These are phyloP conservation scores for Margaritispora aquatica DNA, from an alignment of 495 filamentous ascomycete species.

Conservation along the genomic window DNA sequence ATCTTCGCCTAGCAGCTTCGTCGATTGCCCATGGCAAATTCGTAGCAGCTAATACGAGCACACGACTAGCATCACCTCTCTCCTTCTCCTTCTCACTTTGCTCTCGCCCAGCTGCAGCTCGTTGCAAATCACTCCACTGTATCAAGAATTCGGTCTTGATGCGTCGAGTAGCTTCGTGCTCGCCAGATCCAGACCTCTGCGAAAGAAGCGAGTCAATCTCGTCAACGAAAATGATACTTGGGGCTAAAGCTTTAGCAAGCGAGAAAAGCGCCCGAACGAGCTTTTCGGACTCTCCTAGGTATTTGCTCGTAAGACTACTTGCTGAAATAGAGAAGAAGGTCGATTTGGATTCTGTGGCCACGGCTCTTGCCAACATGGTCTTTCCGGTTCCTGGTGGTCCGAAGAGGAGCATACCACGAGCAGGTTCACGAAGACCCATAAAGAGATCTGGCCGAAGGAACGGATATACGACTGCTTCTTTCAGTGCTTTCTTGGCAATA, in stretches of 20 bases:
- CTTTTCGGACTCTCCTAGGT: conserved; percentile 94
- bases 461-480: conserved; percentile 96
- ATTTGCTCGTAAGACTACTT: conserved; percentile 91
- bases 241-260: conserved; percentile 82
- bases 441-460: conserved; percentile 96
- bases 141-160: conserved; percentile 99
- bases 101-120: conserved; percentile 84
- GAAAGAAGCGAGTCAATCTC: conserved; percentile 96
- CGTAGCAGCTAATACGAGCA: conserved; percentile 91
- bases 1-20: conserved; percentile 85
- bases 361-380: conserved; percentile 94
- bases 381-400: conserved; percentile 96
- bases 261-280: conserved; percentile 90
- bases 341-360: conserved; percentile 89
- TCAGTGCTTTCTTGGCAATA: conserved; percentile 82
- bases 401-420: conserved; percentile 92
- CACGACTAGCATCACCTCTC: conserved; percentile 80
- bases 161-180: conserved; percentile 87
- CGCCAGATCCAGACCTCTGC: conserved; percentile 71
- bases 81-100: conserved; percentile 58
- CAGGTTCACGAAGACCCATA: conserved; percentile 89
- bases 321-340: conserved; percentile 98
- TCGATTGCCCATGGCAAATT: conserved; percentile 99
- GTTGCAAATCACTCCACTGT: conserved; percentile 91
- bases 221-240: conserved; percentile 97